Evolutionary conservation across 2,329 filamentous ascomycete species (phyloP), one percentile per base, ranked within the genome.

Genomic region (Ophiocordyceps australis): DNA sequence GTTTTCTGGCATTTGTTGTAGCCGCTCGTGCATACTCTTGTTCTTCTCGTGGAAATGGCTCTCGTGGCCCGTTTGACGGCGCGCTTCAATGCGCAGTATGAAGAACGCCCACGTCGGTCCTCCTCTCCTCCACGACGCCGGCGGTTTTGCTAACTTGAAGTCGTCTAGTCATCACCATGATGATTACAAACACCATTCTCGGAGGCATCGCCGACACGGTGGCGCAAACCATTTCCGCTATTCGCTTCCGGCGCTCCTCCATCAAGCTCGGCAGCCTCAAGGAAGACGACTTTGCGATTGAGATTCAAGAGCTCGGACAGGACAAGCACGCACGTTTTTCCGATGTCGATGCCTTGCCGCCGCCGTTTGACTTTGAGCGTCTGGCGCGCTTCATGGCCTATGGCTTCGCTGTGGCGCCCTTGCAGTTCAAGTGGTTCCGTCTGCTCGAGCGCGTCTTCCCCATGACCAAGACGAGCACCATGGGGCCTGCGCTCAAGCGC

Each of bases 181-280:
- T 98, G 86, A 81, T 94, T 46, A 93, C 86, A 49, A 98, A 98
- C 57, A 80, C 89, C 38, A 76, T 95, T 29, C 72, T 98, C 31
- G 83, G 82, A 55, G 89, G 89, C 40, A 76, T 98, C 38, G 89
- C 89, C 51, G 89, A 98, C 52, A 95, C 89, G 18, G 81, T 92
- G 24, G 89, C 89, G 30, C 89, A 98, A 52, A 74, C 79, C 31
- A 78, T 98, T 46, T 92, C 89, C 4, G 72, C 83, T 13, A 67
- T 93, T 32, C 74, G 79, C 31, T 54, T 76, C 45, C 68, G 70
- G 33, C 64, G 72, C 7, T 42, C 71, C 4, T 65, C 67, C 32
- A 80, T 79, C 45, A 54, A 62, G 5, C 66, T 65, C 29, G 65
- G 65, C 26, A 23, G 57, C 47, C 23, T 64, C 31, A 71, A 71